Conservation (phyloP, 768 basidiomycete genomes). For the Trametes cubensis region DNA sequence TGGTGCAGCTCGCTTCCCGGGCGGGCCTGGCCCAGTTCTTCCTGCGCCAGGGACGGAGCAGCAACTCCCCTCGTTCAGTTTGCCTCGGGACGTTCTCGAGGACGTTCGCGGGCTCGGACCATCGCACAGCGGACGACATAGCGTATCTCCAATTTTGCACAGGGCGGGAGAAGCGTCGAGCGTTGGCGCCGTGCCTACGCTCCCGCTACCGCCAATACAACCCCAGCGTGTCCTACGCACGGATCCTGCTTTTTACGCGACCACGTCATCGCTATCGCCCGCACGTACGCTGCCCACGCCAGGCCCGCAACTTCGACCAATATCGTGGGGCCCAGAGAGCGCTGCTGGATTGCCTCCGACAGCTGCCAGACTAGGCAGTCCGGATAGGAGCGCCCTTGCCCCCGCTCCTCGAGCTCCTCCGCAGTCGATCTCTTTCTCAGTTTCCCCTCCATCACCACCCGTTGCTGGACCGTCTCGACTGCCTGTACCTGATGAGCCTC, state of each 20-base stretch:
- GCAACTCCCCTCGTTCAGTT: slow-evolving; percentile 13
- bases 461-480: slow-evolving; percentile 20
- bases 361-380: slow-evolving; percentile 2
- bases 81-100: slow-evolving; percentile 5
- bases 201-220: slow-evolving; percentile 1
- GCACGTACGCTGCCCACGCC: slow-evolving; percentile 1
- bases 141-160: slow-evolving; percentile 1
- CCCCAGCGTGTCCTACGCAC: slow-evolving; percentile 8
- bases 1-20: not conserved
- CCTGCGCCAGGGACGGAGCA: slow-evolving; percentile 1
- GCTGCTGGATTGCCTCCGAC: not conserved
- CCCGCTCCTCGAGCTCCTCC: not conserved
- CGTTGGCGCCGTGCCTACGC: slow-evolving; percentile 2
- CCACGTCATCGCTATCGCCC: slow-evolving; percentile 2
- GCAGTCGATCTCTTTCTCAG: not conserved
- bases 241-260: slow-evolving; percentile 18
- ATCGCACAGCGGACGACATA: not conserved
- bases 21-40: slow-evolving; percentile 2
- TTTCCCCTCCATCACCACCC: slow-evolving; percentile 11
- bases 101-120: not conserved
- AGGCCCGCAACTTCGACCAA: slow-evolving; percentile 20
- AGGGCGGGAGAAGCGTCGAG: slow-evolving; percentile 6
- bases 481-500: slow-evolving; percentile 5
- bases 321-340: slow-evolving; percentile 14
- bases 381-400: slow-evolving; percentile 19